Percentiles rank a stretch among this genome's conserved stretches.
These are phyloP conservation scores for Kodamaea fungicola DNA, from an alignment of 1,139 yeast species.

Conservation along the genomic window DNA sequence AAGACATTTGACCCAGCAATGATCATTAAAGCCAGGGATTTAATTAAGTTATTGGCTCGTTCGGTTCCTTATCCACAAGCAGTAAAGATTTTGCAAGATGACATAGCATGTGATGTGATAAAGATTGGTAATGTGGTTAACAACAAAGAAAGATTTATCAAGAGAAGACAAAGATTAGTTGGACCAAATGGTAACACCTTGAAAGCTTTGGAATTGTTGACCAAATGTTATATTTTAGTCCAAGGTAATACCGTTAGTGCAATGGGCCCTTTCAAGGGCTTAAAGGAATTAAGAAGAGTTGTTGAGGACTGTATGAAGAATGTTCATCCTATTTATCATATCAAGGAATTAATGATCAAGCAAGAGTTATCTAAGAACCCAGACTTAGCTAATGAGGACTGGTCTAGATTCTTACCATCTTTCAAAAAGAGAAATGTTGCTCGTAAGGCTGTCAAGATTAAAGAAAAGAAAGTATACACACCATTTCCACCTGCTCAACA, in stretches of 20 bases:
- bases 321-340: constrained; percentile 93
- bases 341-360: constrained; percentile 95
- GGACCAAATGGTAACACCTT: constrained; percentile 98
- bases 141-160: constrained; percentile 89
- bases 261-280: constrained; percentile 95
- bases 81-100: constrained; percentile 84
- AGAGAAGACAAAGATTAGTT: constrained; percentile 92
- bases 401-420: constrained; percentile 96
- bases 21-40: constrained; percentile 89
- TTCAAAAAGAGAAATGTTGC: constrained; percentile 96
- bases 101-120: constrained; percentile 91
- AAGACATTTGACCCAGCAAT: constrained; percentile 95
- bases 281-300: constrained; percentile 87
- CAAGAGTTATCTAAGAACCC: constrained; percentile 94
- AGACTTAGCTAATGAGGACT: constrained; percentile 90
- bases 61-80: constrained; percentile 98
- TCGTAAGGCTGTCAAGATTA: constrained; percentile 78
- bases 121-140: constrained; percentile 88
- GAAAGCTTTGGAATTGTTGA: constrained; percentile 88
- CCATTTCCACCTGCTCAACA: constrained; percentile 99
- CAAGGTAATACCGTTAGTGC: constrained; percentile 97
- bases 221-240: constrained; percentile 90
- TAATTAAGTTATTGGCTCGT: constrained; percentile 88
- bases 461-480: constrained; percentile 84
- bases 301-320: constrained; percentile 98